phyloP scores from a whole-genome alignment of 768 basidiomycete genomes.

The Boletus subparvulus region DNA sequence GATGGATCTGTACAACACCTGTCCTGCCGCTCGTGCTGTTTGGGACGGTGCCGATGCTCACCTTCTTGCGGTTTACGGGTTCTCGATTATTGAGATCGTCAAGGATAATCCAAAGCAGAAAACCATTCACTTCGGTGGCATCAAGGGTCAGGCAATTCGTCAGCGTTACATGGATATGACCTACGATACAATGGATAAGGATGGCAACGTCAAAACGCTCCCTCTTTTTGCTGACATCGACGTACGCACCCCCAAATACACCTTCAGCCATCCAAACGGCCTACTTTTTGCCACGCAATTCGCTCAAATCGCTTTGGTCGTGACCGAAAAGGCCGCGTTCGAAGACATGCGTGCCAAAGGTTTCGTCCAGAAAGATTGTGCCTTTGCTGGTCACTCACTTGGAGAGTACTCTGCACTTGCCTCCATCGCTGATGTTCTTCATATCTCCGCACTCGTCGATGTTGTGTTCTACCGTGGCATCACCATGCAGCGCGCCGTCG shows the following conservation, averaged over 20 bases:
- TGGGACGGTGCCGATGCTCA: conserved; percentile 98
- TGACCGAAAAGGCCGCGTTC: conserved; percentile 97
- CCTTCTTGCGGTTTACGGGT: conserved; percentile 91
- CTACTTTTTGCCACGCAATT: conserved; percentile 98
- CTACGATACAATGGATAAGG: conserved; percentile 95
- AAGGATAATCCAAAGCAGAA: conserved; percentile 98
- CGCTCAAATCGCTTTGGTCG: conserved; percentile 96
- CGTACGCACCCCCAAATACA: conserved; percentile 91
- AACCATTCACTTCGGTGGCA: conserved; percentile 98
- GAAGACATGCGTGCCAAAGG: conserved; percentile 98
- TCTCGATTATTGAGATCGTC: conserved; percentile 98
- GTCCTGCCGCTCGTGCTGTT: conserved; percentile 91
- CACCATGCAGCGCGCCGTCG: conserved; percentile 99
- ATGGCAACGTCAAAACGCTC: conserved; percentile 92
- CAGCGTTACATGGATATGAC: conserved; percentile 99
- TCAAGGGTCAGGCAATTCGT: conserved; percentile 97
- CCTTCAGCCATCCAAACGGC: conserved; percentile 96
- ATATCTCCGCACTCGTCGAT: conserved; percentile 92
- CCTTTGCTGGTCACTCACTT: conserved; percentile 96
- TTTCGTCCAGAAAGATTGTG: conserved; percentile 86
- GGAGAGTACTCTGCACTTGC: conserved; percentile 99
- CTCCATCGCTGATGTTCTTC: conserved; percentile 94
- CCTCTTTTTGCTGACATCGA: conserved; percentile 97
- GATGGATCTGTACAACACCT: conserved; percentile 94
- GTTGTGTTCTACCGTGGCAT: conserved; percentile 99